Evolutionary conservation across 257 asterid species (phyloP).

Genomic region (Striga asiatica): DNA sequence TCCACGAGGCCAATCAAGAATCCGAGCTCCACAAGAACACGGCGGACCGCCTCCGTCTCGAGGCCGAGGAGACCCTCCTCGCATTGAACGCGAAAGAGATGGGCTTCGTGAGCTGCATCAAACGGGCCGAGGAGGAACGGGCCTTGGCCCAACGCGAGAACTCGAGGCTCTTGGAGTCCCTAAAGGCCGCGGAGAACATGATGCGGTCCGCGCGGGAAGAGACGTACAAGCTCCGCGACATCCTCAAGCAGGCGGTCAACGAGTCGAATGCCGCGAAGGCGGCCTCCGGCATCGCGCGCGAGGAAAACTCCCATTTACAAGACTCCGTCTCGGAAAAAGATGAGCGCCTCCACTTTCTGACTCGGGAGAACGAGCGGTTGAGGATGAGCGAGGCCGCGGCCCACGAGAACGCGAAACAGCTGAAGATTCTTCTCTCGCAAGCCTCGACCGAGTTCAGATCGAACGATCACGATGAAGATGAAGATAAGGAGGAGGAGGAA

Average conservation of each 20-base stretch:
- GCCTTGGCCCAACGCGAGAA: constrained; percentile 40
- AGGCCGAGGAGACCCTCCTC: constrained; percentile 69
- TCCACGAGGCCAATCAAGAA: constrained; percentile 37
- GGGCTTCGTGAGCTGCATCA: constrained; percentile 67
- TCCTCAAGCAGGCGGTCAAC: constrained; percentile 64
- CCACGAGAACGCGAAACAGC: constrained; percentile 46
- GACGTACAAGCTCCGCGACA: constrained; percentile 45
- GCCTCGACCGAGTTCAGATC: constrained; percentile 30
- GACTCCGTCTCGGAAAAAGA: constrained; percentile 54
- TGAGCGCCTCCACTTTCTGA: constrained; percentile 47
- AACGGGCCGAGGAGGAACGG: constrained; percentile 57
- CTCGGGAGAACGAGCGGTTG: constrained; percentile 53
- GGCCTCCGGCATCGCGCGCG: constrained; percentile 61
- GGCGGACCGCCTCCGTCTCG: constrained; percentile 53
- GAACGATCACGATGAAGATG: no score
- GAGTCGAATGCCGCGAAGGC: constrained; percentile 79
- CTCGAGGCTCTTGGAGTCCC: constrained; percentile 25
- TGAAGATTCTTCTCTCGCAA: constrained; percentile 45
- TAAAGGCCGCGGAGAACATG: constrained; percentile 40
- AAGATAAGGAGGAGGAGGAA: constrained; percentile 19
- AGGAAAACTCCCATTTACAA: constrained; percentile 56
- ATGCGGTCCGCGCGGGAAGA: constrained; percentile 47
- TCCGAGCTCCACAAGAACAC: constrained; percentile 40
- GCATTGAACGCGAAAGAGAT: constrained; percentile 91
- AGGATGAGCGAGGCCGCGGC: constrained; percentile 54